A percentile compares a stretch with the other conserved stretches of the same genome.
Conservation (phyloP, 192 early-diverging fungal species). For the Entomortierella beljakovae region DNA sequence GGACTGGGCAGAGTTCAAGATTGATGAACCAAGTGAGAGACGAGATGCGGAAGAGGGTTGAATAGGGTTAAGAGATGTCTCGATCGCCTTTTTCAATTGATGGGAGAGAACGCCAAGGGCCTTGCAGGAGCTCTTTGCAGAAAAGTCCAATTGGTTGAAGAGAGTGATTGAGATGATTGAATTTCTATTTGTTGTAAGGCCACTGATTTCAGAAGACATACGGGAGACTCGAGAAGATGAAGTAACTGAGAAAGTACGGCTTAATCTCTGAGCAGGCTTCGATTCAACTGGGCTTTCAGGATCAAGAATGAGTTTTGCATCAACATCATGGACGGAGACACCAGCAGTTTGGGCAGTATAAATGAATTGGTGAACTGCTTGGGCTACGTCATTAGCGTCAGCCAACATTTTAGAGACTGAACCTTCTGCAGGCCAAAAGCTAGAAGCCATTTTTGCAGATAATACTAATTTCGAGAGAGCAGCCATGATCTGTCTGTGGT, state of each 20-base stretch:
- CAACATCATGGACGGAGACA: constrained; percentile 52
- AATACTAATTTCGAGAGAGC: constrained; percentile 87
- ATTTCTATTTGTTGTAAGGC: background rate
- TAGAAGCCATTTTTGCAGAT: constrained; percentile 82
- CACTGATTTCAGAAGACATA: background rate
- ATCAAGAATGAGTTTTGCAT: constrained; percentile 56
- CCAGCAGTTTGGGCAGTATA: constrained; percentile 50
- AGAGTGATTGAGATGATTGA: constrained; percentile 14
- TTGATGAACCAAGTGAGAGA: constrained; percentile 26
- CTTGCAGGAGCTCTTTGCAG: constrained; percentile 43
- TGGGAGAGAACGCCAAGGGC: constrained; percentile 24
- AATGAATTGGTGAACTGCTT: constrained; percentile 79
- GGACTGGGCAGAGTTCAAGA: constrained; percentile 44
- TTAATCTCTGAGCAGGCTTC: constrained; percentile 16
- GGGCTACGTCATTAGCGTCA: constrained; percentile 81
- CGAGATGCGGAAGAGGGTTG: constrained; percentile 9
- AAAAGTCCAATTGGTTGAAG: constrained; percentile 48
- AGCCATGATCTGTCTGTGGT: constrained; percentile 84
- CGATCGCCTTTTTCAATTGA: constrained; percentile 43
- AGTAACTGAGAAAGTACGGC: constrained; percentile 24
- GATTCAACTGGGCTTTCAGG: constrained; percentile 25
- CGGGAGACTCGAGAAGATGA: constrained; percentile 17
- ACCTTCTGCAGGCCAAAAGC: constrained; percentile 93
- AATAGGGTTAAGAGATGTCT: constrained; percentile 9
- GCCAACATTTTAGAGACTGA: constrained; percentile 79